Base-by-base conservation (phyloP, 768 basidiomycete species). In the Gelatoporia subvermispora region DNA sequence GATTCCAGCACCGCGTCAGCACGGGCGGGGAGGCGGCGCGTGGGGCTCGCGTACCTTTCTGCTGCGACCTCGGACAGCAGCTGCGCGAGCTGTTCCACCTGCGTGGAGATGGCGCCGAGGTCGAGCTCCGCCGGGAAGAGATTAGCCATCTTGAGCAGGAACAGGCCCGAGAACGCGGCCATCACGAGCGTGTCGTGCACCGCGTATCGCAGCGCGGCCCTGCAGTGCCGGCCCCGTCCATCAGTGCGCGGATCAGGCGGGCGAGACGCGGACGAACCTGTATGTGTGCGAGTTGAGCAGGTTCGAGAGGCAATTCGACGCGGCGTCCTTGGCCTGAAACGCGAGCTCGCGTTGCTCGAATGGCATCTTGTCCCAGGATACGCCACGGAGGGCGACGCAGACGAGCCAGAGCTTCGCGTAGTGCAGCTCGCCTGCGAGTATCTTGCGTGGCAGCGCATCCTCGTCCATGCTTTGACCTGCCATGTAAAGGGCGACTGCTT, bases 341-440 rank as follows among this genome's bases (percentile, higher is more conserved):
- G 93, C 93, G 40, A 95, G 76, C 64, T 95, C 93, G 35, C 92
- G 84, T 62, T 95, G 93, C 65, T 96, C 93, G 51, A 88, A 91
- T 3, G 91, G 83, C 85, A 96, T 91, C 67, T 93, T 93, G 61
- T 96, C 93, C 93, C 93, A 97, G 4, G 88, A 82, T 21, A 87
- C 88, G 16, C 93, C 93, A 50, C 93, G 81, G 40, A 97, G 71
- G 11, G 92, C 92, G 20, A 95, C 85, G 62, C 93, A 96, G 18
- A 93, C 86, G 25, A 95, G 79, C 93, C 93, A 96, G 4, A 97
- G 74, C 64, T 95, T 94, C 23, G 93, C 89, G 62, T 95, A 93
- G 61, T 93, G 84, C 43, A 95, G 72, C 62, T 96, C 93, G 4
- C 86, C 88, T 2, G 83, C 83, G 18, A 96, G 81, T 41, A 97